Percentiles rank a stretch among this genome's conserved stretches.
These are phyloP conservation scores for Phytophthora rubi DNA, from an alignment of 352 stramenopile species.

Conservation along the genomic window DNA sequence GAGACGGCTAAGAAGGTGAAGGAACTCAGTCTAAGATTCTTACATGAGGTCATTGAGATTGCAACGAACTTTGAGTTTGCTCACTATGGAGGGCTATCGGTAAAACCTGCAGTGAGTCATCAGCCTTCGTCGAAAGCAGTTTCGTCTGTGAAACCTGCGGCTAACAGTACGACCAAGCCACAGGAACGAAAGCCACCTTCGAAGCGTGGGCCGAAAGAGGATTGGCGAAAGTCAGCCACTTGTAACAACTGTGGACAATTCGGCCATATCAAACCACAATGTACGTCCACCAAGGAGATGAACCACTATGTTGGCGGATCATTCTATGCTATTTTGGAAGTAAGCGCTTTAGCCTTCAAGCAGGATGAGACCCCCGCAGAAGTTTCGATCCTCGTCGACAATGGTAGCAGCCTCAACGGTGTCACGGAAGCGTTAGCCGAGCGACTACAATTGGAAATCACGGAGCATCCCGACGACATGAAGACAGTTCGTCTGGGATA, in stretches of 20 bases:
- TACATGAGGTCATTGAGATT: slow-evolving; percentile 10
- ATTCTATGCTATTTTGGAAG: slow-evolving; percentile 9
- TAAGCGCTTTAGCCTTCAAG: slow-evolving; percentile 5
- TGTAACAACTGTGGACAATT: slow-evolving; percentile 5
- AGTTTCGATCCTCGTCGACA: slow-evolving; percentile 10
- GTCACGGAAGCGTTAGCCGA: slow-evolving; percentile 4
- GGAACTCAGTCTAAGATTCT: not conserved
- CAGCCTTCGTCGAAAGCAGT: not conserved
- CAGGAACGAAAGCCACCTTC: not conserved
- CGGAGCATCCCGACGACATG: slow-evolving; percentile 1
- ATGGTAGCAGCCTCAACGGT: slow-evolving; percentile 8
- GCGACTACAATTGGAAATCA: slow-evolving; percentile 3
- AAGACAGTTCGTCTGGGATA: slow-evolving; percentile 11
- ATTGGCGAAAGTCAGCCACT: slow-evolving; percentile 8
- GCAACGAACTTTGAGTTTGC: slow-evolving; percentile 18
- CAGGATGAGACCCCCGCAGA: not conserved
- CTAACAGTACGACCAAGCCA: not conserved
- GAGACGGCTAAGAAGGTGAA: slow-evolving; percentile 3
- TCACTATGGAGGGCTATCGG: not conserved
- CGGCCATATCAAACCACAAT: slow-evolving; percentile 3
- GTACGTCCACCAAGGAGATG: slow-evolving; percentile 1
- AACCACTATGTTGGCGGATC: slow-evolving; percentile 4
- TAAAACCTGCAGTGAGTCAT: not conserved
- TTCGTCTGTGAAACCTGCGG: not conserved
- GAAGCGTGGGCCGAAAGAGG: slow-evolving; percentile 1